Percentiles rank a stretch among this genome's conserved stretches.
phyloP scores from a whole-genome alignment of 2,329 filamentous ascomycete species.

The Apiospora hydei region DNA sequence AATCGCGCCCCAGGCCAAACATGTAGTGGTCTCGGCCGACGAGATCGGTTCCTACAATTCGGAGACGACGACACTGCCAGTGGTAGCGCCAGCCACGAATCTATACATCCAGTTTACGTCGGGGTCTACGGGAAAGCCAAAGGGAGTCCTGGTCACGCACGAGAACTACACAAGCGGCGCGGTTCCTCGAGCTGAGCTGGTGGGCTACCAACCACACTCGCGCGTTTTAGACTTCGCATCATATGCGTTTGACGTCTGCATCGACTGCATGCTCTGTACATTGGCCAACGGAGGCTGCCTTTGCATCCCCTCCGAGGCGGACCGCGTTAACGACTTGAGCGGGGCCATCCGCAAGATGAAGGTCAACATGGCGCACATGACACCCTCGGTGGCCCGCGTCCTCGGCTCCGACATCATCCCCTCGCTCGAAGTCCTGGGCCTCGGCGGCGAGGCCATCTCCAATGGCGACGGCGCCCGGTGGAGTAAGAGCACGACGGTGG shows the following conservation, averaged over 20 bases:
- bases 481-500: conserved; percentile 34
- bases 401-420: conserved; percentile 55
- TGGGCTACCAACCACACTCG: conserved; percentile 59
- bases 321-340: conserved; percentile 21
- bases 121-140: conserved; percentile 29
- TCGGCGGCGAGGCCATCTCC: conserved; percentile 27
- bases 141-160: conserved; percentile 28
- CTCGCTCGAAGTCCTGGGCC: conserved; percentile 53
- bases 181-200: conserved; percentile 49
- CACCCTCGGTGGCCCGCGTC: conserved; percentile 57
- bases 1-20: conserved; percentile 45
- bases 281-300: conserved; percentile 26
- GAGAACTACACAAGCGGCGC: conserved; percentile 41
- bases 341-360: conserved; percentile 42
- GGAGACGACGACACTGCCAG: conserved; percentile 35
- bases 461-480: conserved; percentile 23
- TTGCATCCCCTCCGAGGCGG: conserved; percentile 28
- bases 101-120: conserved; percentile 48
- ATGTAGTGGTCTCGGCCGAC: conserved; percentile 43
- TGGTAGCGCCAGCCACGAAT: conserved; percentile 51
- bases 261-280: conserved; percentile 24
- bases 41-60: conserved; percentile 34
- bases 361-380: conserved; percentile 59
- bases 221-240: conserved; percentile 32
- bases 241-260: conserved; percentile 28